Conservation (phyloP, 208 protist genomes). For the Wallacemonas rigidus region DNA sequence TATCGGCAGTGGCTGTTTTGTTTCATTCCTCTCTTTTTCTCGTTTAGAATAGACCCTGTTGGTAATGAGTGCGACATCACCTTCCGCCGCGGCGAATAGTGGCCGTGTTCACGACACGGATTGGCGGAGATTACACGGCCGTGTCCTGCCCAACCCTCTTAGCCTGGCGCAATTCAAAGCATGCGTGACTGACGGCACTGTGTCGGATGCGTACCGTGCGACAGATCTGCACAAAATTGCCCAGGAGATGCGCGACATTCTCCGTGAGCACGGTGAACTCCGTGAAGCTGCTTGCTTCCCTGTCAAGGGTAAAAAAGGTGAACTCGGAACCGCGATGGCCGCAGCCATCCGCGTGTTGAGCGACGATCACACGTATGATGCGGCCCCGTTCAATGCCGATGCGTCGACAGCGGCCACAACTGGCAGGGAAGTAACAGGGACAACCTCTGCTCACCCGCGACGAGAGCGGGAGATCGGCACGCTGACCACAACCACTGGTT, state of each 20-base stretch:
- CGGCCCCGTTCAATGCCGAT: no score
- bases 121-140: slow-evolving; percentile 60
- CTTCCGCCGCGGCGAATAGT: background rate
- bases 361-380: background rate
- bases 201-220: slow-evolving; percentile 55
- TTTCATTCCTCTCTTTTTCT: background rate
- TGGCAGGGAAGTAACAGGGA: no score
- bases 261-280: slow-evolving; percentile 71
- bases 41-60: background rate
- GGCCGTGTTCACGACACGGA: slow-evolving; percentile 38
- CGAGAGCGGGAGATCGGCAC: no score
- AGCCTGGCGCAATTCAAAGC: slow-evolving; percentile 54
- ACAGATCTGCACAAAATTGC: slow-evolving; percentile 76
- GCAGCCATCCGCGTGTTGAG: slow-evolving; percentile 47
- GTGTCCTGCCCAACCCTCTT: slow-evolving; percentile 64
- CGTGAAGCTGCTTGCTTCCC: slow-evolving; percentile 46
- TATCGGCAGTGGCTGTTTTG: background rate
- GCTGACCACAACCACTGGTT: no score
- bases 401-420: no score
- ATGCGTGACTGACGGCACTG: slow-evolving; percentile 33
- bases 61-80: background rate
- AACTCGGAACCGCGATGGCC: slow-evolving; percentile 45
- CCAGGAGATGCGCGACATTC: slow-evolving; percentile 63
- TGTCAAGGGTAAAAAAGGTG: slow-evolving; percentile 50
- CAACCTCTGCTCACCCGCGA: no score